Conservation (phyloP, 2,329 filamentous ascomycete genomes). For the Aspergillus fischeri region DNA sequence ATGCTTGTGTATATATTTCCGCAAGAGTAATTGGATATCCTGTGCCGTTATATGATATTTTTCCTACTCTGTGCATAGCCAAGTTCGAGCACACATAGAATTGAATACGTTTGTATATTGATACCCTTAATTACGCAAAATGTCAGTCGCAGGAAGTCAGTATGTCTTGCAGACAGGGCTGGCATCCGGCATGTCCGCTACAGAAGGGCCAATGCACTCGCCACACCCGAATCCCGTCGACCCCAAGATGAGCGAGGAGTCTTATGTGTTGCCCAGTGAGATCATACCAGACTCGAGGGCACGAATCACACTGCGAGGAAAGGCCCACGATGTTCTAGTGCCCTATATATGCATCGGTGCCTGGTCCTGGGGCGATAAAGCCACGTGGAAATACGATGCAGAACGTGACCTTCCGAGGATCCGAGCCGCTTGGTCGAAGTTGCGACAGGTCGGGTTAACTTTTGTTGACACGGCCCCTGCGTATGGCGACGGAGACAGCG, state of each 20-base stretch:
- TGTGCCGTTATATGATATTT: background rate
- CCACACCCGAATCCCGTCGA: slow-evolving; percentile 18
- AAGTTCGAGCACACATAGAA: background rate
- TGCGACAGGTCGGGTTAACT: slow-evolving; percentile 35
- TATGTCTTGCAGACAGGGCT: slow-evolving; percentile 21
- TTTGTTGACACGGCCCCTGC: slow-evolving; percentile 45
- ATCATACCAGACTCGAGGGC: slow-evolving; percentile 16
- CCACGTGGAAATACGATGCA: slow-evolving; percentile 31
- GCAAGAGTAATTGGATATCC: background rate
- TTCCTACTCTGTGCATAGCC: background rate
- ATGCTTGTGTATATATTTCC: background rate
- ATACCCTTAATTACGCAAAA: background rate
- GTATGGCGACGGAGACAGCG: slow-evolving; percentile 42
- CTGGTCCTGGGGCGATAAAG: slow-evolving; percentile 29
- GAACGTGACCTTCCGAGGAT: slow-evolving; percentile 30
- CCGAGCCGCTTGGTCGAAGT: slow-evolving; percentile 37
- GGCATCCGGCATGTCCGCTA: slow-evolving; percentile 21
- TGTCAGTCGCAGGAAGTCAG: slow-evolving; percentile 18
- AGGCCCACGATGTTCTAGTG: slow-evolving; percentile 21
- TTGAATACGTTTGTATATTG: background rate
- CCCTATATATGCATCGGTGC: slow-evolving; percentile 26
- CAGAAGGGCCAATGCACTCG: slow-evolving; percentile 14
- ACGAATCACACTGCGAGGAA: slow-evolving; percentile 20
- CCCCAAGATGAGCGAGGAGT: slow-evolving; percentile 15
- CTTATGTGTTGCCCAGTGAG: slow-evolving; percentile 18